Evolutionary conservation across 2,329 filamentous ascomycete genomes (phyloP), one percentile per base, ranked within the genome.

Genomic region (Aureobasidium sp.): DNA sequence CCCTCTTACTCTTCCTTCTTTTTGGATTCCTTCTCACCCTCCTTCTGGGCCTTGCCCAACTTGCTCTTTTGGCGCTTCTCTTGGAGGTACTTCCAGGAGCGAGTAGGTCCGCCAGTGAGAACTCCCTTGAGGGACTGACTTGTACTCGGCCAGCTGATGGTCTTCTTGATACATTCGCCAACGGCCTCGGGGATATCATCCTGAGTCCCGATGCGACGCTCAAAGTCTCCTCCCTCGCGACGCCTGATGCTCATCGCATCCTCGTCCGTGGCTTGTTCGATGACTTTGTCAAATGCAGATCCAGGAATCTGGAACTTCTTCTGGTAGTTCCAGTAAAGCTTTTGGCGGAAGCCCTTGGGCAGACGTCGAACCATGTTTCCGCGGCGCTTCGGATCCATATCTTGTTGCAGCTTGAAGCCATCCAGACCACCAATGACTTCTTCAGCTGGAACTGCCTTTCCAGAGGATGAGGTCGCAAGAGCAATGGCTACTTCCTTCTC

Each of bases 281-380:
- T 87, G 86, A 97, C 92, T 69, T 85, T 82, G 69, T 89, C 80
- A 73, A 96, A 99, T 61, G 96, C 91, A 5, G 84, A 82, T 16
- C 86, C 86, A 0, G 93, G 91, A 47, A 99, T 94, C 61, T 84
- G 83, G 69, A 92, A 95, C 70, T 96, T 93, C 72, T 88, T 86
- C 73, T 96, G 92, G 74, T 97, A 99, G 69, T 92, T 86, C 74
- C 96, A 96, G 77, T 99, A 99, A 0, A 99, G 79, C 63, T 91
- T 92, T 59, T 89, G 85, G 41, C 94, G 85, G 81, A 99, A 97
- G 6, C 86, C 82, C 68, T 88, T 88, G 4, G 94, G 94, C 11
- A 99, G 79, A 13, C 94, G 87, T 5, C 94, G 86, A 10, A 99
- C 93, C 90, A 99, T 99, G 75, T 99, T 99, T 21, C 90, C 91